phyloP scores from a whole-genome alignment of 1,284 basidiomycete species.

The Boletus nobilissimus region DNA sequence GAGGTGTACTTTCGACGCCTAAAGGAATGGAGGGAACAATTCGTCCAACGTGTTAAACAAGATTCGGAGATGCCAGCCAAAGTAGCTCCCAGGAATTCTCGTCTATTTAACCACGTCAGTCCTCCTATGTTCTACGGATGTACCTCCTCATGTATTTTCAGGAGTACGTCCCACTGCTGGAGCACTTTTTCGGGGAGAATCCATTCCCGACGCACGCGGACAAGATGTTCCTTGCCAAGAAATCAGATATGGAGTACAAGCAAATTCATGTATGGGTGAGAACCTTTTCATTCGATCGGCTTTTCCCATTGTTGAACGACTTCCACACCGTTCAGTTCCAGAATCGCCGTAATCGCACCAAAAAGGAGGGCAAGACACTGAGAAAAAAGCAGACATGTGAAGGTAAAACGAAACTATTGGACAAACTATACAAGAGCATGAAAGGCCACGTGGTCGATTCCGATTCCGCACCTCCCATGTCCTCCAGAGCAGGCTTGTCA shows the following conservation, averaged over 20 bases:
- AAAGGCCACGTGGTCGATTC: not conserved
- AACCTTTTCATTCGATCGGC: not conserved
- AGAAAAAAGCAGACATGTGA: slow-evolving; percentile 7
- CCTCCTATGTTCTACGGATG: too few relatives aligned
- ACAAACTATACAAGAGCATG: not conserved
- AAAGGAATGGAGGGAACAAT: slow-evolving; percentile 17
- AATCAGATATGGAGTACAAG: slow-evolving; percentile 57
- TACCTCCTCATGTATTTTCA: slow-evolving; percentile 22
- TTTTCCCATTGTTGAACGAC: not conserved
- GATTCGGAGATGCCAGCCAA: accelerated
- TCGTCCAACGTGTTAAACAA: slow-evolving; percentile 4
- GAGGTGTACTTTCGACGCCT: not conserved
- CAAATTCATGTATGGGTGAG: slow-evolving; percentile 72
- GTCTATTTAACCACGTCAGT: slow-evolving; percentile 28
- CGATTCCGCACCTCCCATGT: accelerated
- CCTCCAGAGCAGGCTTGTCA: accelerated
- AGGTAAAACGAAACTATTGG: not conserved
- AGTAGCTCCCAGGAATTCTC: not conserved
- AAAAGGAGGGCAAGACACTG: slow-evolving; percentile 5
- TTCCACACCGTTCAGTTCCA: slow-evolving; percentile 28
- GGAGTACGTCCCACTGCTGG: slow-evolving; percentile 59
- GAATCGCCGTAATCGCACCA: slow-evolving; percentile 39
- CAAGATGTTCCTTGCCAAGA: slow-evolving; percentile 54
- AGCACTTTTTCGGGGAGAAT: slow-evolving; percentile 62
- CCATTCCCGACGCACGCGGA: slow-evolving; percentile 60